Evolutionary conservation across 805 yeast genomes (phyloP).

Genomic region (Ascoidea tarda): DNA sequence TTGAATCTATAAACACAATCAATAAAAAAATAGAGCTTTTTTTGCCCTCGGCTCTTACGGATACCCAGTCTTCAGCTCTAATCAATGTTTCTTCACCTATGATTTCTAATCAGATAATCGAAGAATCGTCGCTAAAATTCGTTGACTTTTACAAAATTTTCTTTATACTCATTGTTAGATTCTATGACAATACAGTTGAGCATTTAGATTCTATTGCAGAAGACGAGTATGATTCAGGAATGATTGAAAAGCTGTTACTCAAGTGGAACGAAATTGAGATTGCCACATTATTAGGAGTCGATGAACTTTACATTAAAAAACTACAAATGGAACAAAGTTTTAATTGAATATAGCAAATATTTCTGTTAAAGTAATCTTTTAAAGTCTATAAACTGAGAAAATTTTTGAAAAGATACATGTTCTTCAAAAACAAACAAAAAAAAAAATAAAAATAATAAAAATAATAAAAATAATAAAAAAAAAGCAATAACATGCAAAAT

Average conservation of each 20-base stretch:
- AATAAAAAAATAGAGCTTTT: constrained; percentile 32
- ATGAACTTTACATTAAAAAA: constrained; percentile 8
- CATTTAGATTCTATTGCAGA: constrained; percentile 12
- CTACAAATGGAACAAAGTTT: not conserved
- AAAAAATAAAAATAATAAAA: too few species aligned
- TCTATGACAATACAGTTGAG: constrained; percentile 19
- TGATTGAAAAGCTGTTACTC: constrained; percentile 14
- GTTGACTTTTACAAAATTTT: constrained; percentile 25
- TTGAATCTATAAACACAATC: constrained; percentile 27
- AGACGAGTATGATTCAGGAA: constrained; percentile 6
- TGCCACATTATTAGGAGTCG: constrained; percentile 62
- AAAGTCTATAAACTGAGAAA: too few species aligned
- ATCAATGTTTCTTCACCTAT: constrained; percentile 51
- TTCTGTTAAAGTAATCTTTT: too few species aligned
- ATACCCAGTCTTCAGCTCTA: constrained; percentile 38
- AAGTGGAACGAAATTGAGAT: constrained; percentile 47
- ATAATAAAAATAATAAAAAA: too few species aligned
- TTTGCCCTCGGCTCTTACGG: constrained; percentile 48
- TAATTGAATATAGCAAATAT: too few species aligned
- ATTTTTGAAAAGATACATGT: too few species aligned
- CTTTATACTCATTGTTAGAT: constrained; percentile 19
- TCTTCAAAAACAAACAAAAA: too few species aligned
- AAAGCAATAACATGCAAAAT: too few species aligned
- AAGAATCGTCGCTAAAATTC: constrained; percentile 33
- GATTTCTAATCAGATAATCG: constrained; percentile 39